phyloP scores from a whole-genome alignment of 257 asterid species.

The Ballota nigra region DNA sequence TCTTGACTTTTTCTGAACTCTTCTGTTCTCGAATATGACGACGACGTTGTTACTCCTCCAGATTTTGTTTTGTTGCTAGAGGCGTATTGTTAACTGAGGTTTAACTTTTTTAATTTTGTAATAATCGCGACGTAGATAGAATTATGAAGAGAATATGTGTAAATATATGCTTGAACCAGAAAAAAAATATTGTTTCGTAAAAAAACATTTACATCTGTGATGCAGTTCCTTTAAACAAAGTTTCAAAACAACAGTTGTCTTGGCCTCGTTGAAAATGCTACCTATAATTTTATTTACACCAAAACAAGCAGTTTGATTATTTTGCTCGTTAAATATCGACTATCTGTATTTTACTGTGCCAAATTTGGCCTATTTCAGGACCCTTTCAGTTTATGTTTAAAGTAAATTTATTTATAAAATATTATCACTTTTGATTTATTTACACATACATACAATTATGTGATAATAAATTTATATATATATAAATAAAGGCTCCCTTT shows the following conservation, averaged over 20 bases:
- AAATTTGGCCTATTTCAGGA: too few species aligned
- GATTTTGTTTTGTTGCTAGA: background rate
- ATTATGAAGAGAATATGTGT: background rate
- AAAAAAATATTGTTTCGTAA: too few species aligned
- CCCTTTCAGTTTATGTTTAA: too few species aligned
- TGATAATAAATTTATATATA: too few species aligned
- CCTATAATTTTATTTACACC: background rate
- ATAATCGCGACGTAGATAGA: background rate
- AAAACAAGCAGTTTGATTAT: background rate
- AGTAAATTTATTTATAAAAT: too few species aligned
- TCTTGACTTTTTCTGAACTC: constrained; percentile 56
- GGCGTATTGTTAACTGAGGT: background rate
- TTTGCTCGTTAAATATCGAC: too few species aligned
- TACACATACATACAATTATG: too few species aligned
- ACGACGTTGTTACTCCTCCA: background rate
- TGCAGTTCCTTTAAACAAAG: background rate
- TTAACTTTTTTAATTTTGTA: background rate
- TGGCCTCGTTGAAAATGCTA: background rate
- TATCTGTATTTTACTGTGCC: too few species aligned
- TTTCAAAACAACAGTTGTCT: background rate
- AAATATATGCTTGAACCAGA: background rate
- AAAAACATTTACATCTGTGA: background rate
- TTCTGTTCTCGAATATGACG: background rate
- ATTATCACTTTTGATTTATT: too few species aligned
- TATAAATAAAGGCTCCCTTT: too few species aligned